Percentiles rank a stretch among this genome's conserved stretches.
Evolutionary conservation across 495 filamentous ascomycete genomes (phyloP).

Genomic region (Evansstolkia leycettana): DNA sequence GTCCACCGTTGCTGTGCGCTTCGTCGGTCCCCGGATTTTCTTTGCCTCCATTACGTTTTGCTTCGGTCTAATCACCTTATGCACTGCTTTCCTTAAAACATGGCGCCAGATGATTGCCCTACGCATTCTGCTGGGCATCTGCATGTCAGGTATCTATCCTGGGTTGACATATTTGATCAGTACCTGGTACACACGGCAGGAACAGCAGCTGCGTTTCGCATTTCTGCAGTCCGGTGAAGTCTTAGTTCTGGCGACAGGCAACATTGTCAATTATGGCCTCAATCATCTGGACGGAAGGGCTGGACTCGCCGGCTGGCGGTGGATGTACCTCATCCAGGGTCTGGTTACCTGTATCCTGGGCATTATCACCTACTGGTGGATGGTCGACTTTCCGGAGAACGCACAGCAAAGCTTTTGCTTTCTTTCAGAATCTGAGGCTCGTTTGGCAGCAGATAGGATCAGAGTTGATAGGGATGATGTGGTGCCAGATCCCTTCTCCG

Average conservation of each 20-base stretch:
- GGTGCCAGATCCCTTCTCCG: constrained; percentile 45
- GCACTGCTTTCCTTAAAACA: constrained; percentile 52
- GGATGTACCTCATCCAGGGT: constrained; percentile 67
- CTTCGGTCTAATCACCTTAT: constrained; percentile 62
- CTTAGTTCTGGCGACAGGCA: constrained; percentile 54
- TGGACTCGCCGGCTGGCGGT: constrained; percentile 59
- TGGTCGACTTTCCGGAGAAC: constrained; percentile 69
- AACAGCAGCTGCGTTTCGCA: constrained; percentile 67
- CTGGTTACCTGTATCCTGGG: constrained; percentile 52
- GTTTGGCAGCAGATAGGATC: constrained; percentile 45
- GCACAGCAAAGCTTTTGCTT: constrained; percentile 49
- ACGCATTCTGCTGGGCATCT: constrained; percentile 57
- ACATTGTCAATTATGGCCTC: constrained; percentile 60
- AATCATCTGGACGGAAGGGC: constrained; percentile 48
- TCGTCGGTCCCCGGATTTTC: constrained; percentile 56
- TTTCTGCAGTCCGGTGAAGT: constrained; percentile 61
- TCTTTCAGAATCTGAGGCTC: constrained; percentile 44
- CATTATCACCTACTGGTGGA: constrained; percentile 63
- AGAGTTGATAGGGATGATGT: constrained; percentile 55
- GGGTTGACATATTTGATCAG: constrained; percentile 60
- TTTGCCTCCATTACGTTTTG: constrained; percentile 54
- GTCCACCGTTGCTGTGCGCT: constrained; percentile 55
- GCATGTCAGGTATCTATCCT: constrained; percentile 58
- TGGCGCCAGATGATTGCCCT: constrained; percentile 67
- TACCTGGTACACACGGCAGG: constrained; percentile 58